Evolutionary conservation across 352 stramenopile species (phyloP), one percentile per base, ranked within the genome.

Genomic region (Globisporangium middletonii): DNA sequence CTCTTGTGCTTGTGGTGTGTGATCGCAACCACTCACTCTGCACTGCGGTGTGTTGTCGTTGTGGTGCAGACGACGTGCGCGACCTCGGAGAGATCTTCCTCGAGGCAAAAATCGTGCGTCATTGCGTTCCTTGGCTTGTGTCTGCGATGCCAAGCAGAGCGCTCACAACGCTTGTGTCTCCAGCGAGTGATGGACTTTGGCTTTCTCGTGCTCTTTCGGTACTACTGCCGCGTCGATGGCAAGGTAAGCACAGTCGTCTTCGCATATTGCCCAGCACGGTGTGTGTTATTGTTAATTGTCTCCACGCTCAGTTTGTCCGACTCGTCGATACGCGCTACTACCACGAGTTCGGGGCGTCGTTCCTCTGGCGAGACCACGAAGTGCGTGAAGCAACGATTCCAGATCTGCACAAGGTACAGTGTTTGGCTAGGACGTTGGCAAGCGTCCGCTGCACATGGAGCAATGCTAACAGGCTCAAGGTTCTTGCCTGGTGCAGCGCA

Each of bases 141-240:
- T 9, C 9, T 30, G 6, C 4, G 9, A 4, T 19, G 9, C 41
- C 8, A 9, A 23, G 41, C 0, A 11, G 9, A 48, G 18, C 13
- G 43, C 18, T 27, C 4, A 27, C 19, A 30, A 6, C 19, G n/a
- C 43, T 13, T 49, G n/a, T 49, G 1, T 45, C 15, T 6, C 9
- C 33, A 86, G 77, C 63, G 77, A 48, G 77, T 81, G 28, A 88
- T 88, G 77, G 63, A 65, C 8, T 88, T 88, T 56, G 78, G 78
- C 0, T 88, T 86, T 37, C 72, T 88, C 16, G 45, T 88, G 4
- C 65, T 88, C 12, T 84, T 71, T 60, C 75, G 78, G 50, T 83
- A 85, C 46, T 88, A 81, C 59, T 82, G 73, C 44, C 72, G 78
- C 19, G 55, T 88, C 12, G 75, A 88, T 46, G 68, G 66, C 27